Conservation (phyloP, 2,329 filamentous ascomycete species). For the Aspergillus fumigatiaffinis region DNA sequence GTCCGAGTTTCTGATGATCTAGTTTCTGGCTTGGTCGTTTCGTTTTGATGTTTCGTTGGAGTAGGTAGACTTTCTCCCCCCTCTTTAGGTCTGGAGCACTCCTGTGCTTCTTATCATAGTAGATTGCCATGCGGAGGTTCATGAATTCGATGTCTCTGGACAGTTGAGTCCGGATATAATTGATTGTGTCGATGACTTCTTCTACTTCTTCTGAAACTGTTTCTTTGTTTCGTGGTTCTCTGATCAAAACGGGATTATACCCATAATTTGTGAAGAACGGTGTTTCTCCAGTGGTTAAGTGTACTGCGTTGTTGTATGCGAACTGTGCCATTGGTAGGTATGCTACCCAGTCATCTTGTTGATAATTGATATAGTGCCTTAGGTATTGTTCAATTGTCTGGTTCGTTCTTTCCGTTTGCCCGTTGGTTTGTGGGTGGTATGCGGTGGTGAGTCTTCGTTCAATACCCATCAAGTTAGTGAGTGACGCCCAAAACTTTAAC, state of each 20-base stretch:
- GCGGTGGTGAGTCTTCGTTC: too few species aligned
- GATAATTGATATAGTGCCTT: constrained; percentile 4
- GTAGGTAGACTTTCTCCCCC: constrained; percentile 1
- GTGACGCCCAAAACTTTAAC: too few species aligned
- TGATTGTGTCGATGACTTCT: neutral
- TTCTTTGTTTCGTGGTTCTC: neutral
- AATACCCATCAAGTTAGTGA: too few species aligned
- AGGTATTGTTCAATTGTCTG: constrained; percentile 6
- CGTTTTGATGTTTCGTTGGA: constrained; percentile 1
- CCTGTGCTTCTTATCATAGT: neutral
- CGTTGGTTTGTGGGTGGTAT: too few species aligned
- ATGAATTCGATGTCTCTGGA: neutral
- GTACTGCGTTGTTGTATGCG: neutral
- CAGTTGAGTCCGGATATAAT: neutral
- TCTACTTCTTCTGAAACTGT: neutral
- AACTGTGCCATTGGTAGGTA: neutral
- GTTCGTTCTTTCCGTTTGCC: constrained; percentile 3
- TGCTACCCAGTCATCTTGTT: constrained; percentile 3
- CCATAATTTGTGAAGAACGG: neutral
- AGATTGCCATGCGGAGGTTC: neutral
- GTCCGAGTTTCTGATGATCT: neutral
- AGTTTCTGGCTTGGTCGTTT: constrained; percentile 3
- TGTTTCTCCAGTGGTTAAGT: too few species aligned
- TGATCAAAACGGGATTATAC: neutral
- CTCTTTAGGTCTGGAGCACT: neutral